phyloP scores from a whole-genome alignment of 1,139 yeast species.

The Pichia sp. region DNA sequence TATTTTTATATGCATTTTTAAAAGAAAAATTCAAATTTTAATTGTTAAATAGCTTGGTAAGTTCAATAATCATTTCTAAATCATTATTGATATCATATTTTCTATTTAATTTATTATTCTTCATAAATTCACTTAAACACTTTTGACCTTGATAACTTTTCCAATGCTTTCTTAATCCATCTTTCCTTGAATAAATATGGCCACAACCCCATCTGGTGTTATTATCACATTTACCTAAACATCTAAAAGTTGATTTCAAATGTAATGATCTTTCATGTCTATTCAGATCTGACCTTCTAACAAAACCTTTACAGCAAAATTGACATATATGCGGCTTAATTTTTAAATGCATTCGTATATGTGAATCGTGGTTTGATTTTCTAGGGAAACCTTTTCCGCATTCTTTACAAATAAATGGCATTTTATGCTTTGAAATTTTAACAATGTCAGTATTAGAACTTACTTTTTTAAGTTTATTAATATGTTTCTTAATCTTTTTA shows the following conservation, averaged over 20 bases:
- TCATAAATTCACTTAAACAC: constrained; percentile 7
- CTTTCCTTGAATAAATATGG: constrained; percentile 13
- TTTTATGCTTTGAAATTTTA: not conserved
- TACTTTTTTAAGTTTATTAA: not conserved
- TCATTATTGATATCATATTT: not conserved
- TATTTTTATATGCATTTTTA: not conserved
- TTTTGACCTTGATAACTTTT: constrained; percentile 10
- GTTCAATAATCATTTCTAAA: constrained; percentile 8
- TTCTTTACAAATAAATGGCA: constrained; percentile 60
- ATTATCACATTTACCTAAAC: constrained; percentile 48
- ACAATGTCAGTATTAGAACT: not conserved
- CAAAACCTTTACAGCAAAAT: constrained; percentile 89
- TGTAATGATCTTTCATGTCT: constrained; percentile 90
- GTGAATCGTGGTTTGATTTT: constrained; percentile 88
- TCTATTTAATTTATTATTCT: not conserved
- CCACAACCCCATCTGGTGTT: constrained; percentile 26
- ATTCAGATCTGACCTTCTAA: constrained; percentile 89
- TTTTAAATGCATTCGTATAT: constrained; percentile 86
- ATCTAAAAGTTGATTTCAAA: constrained; percentile 82
- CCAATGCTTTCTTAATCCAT: constrained; percentile 16
- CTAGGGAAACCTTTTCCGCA: constrained; percentile 87
- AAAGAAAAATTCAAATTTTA: not conserved
- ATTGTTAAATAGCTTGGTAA: constrained; percentile 1
- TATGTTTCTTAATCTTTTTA: not conserved
- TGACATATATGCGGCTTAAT: constrained; percentile 85